These are phyloP conservation scores for Pseudopithomyces maydicus DNA, from an alignment of 2,329 filamentous ascomycete species.

Conservation along the genomic window DNA sequence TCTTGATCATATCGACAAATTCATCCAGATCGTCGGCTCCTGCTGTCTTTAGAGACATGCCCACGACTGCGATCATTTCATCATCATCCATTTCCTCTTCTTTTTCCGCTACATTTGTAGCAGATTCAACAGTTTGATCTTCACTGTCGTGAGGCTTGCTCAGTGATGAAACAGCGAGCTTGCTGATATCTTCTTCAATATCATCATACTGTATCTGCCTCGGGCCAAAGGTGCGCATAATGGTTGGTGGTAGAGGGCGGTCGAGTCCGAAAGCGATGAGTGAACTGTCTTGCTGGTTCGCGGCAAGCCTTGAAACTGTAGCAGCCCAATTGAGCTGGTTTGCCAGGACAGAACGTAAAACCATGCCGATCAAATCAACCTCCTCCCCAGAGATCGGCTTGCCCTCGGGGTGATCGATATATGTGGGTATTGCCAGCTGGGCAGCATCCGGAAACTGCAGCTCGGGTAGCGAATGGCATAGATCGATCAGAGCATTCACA, in stretches of 20 bases:
- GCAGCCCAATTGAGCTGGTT: constrained; percentile 43
- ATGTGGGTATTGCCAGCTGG: constrained; percentile 28
- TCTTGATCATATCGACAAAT: constrained; percentile 40
- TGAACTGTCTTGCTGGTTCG: background rate
- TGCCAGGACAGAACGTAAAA: constrained; percentile 40
- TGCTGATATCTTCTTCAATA: background rate
- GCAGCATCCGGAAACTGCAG: constrained; percentile 16
- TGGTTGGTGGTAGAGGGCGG: background rate
- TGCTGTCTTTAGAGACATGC: constrained; percentile 15
- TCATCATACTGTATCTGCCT: background rate
- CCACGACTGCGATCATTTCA: constrained; percentile 18
- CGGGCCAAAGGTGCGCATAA: background rate
- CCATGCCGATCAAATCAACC: constrained; percentile 34
- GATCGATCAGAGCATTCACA: background rate
- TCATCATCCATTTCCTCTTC: background rate
- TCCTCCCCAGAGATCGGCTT: constrained; percentile 17
- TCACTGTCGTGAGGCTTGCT: background rate
- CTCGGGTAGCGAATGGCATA: constrained; percentile 4
- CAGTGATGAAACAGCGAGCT: constrained; percentile 27
- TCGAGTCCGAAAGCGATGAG: background rate
- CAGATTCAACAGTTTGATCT: background rate
- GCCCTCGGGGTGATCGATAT: constrained; percentile 20
- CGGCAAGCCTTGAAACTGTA: background rate
- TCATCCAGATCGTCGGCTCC: constrained; percentile 28
- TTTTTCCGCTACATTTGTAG: too few relatives aligned